These are phyloP conservation scores for Epichloe uncinata DNA, from an alignment of 2,329 filamentous ascomycete species.

Conservation along the genomic window DNA sequence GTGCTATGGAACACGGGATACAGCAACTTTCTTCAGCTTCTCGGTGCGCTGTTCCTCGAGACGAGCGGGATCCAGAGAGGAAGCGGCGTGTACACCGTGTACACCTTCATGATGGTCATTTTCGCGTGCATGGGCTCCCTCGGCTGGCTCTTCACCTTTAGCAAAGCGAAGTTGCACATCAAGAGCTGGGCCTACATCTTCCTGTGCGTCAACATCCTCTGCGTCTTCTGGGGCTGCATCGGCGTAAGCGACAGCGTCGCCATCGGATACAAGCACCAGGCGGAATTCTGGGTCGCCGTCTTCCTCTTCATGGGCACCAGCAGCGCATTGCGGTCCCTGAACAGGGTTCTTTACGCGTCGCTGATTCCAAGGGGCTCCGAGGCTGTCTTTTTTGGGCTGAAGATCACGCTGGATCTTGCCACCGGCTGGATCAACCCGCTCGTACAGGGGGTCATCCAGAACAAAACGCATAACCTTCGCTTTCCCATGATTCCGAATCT, in stretches of 20 bases:
- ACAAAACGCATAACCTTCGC: slow-evolving; percentile 9
- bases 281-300: slow-evolving; percentile 9
- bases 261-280: slow-evolving; percentile 10
- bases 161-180: slow-evolving; percentile 5
- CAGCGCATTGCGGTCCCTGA: slow-evolving; percentile 10
- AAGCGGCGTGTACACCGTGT: slow-evolving; percentile 9
- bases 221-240: slow-evolving; percentile 11
- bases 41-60: slow-evolving; percentile 10
- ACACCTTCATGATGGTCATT: slow-evolving; percentile 9
- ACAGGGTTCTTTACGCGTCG: slow-evolving; percentile 9
- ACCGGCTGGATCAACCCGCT: slow-evolving; percentile 11
- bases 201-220: slow-evolving; percentile 8
- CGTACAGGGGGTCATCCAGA: slow-evolving; percentile 9
- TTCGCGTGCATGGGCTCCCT: slow-evolving; percentile 10
- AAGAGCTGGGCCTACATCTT: slow-evolving; percentile 10
- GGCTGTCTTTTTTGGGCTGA: slow-evolving; percentile 9
- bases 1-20: slow-evolving; percentile 11
- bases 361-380: slow-evolving; percentile 10
- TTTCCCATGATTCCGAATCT: slow-evolving; percentile 12
- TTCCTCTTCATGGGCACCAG: slow-evolving; percentile 11
- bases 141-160: slow-evolving; percentile 8
- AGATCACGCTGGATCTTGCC: slow-evolving; percentile 10
- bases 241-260: slow-evolving; percentile 6
- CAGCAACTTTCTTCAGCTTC: slow-evolving; percentile 8
- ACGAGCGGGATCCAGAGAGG: slow-evolving; percentile 9